Conservation (phyloP, 108 stramenopile genomes). For the Skeletonema grethae region DNA sequence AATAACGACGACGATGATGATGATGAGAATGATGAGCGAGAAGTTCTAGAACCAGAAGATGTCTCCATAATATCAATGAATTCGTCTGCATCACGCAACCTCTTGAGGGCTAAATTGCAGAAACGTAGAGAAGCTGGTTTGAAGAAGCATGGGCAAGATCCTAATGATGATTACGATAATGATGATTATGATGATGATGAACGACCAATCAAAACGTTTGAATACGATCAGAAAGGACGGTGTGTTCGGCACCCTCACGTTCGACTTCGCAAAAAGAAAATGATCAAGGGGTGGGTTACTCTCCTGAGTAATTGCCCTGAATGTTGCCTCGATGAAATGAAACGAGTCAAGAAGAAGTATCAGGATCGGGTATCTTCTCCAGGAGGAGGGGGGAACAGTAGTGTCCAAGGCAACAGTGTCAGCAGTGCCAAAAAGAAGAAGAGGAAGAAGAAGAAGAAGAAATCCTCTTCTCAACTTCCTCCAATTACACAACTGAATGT, state of each 20-base stretch:
- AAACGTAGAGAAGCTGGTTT: background rate
- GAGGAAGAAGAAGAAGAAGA: constrained; percentile 30
- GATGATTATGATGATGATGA: constrained; percentile 14
- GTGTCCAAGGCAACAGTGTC: background rate
- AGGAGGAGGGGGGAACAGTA: constrained; percentile 1
- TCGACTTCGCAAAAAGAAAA: constrained; percentile 31
- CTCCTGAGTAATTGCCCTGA: constrained; percentile 40
- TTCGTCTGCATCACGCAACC: constrained; percentile 13
- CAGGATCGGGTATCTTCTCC: background rate
- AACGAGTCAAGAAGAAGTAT: constrained; percentile 24
- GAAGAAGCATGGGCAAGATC: background rate
- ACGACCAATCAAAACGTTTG: constrained; percentile 20
- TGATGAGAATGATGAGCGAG: background rate
- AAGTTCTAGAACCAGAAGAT: constrained; percentile 31
- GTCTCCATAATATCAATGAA: constrained; percentile 38
- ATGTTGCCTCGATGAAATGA: constrained; percentile 47
- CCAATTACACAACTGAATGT: constrained; percentile 27
- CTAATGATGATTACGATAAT: background rate
- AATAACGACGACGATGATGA: background rate
- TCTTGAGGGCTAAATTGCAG: background rate
- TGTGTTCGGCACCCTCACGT: constrained; percentile 37
- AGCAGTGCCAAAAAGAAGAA: constrained; percentile 13
- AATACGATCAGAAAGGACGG: constrained; percentile 35
- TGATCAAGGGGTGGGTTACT: constrained; percentile 27
- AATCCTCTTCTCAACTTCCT: background rate